Percentiles rank a stretch among this genome's conserved stretches.
Conservation (phyloP, 176 grass and related monocot species). For the Secale cereale region DNA sequence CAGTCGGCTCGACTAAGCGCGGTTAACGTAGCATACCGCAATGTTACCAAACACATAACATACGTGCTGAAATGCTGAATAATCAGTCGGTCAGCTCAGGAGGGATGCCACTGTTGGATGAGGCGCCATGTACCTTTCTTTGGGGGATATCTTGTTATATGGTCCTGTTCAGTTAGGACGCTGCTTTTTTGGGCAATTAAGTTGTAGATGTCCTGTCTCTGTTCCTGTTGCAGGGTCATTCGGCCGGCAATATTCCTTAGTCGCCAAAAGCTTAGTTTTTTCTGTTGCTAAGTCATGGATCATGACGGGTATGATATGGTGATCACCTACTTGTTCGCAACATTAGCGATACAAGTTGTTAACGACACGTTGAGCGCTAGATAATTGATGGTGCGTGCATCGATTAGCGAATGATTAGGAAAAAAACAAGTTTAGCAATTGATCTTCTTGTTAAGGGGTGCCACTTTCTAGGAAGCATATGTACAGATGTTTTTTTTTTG, state of each 20-base stretch:
- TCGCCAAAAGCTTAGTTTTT: constrained; percentile 26
- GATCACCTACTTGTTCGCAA: neutral
- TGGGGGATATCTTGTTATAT: constrained; percentile 23
- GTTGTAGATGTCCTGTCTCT: constrained; percentile 25
- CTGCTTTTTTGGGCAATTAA: neutral
- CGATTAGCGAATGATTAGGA: neutral
- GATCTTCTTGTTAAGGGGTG: neutral
- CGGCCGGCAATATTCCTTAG: constrained; percentile 24
- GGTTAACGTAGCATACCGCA: neutral
- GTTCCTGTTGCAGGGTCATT: constrained; percentile 18
- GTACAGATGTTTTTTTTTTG: neutral
- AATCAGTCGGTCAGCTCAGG: neutral
- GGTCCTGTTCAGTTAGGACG: constrained; percentile 30
- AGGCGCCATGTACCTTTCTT: constrained; percentile 25
- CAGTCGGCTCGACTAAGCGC: neutral
- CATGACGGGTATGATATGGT: neutral
- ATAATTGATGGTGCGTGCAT: neutral
- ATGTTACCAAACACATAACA: neutral
- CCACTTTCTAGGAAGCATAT: neutral
- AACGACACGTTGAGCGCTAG: neutral
- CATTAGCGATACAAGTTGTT: neutral
- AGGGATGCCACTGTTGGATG: neutral
- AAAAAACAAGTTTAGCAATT: neutral
- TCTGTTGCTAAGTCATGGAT: neutral
- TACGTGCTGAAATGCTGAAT: neutral